Evolutionary conservation across 2,329 filamentous ascomycete genomes (phyloP), one percentile per base, ranked within the genome.

Genomic region (Rhinocladiella mackenziei): DNA sequence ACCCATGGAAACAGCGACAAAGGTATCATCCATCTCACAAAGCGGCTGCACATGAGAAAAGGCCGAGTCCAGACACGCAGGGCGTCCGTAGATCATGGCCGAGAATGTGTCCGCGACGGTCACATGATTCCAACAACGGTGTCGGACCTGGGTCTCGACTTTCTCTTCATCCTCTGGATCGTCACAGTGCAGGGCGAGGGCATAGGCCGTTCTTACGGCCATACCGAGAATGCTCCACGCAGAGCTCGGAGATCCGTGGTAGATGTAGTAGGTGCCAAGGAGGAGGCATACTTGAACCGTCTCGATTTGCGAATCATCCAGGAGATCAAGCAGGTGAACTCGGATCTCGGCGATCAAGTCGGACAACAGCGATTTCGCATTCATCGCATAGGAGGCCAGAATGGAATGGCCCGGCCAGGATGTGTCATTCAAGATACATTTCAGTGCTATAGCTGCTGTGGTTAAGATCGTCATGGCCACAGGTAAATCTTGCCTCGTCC

Each of bases 111-210:
- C 60, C 5, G 48, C 44, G 2, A 61, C 49, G 4, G 51, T 56
- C 33, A 59, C 44, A 31, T 61, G 58, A 33, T 60, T 60, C 60
- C 60, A 62, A 17, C 52, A 56, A 3, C 60, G 55, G 11, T 52
- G 55, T 7, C 59, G 57, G 22, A 60, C 50, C 41, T 61, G 57
- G 62, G 43, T 39, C 17, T 41, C 37, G 10, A 51, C 32, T 2
- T 38, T 38, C 25, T 20, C 29, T 8, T 49, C 34, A 9, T 36
- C 40, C 1, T 42, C 19, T 3, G 51, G 34, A 9, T 39, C 36
- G 2, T 43, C 53, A 22, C 42, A 45, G 30, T 55, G 50, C 23
- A 55, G 29, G 18, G 43, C 52, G 5, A 56, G 43, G 5, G 54
- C 53, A 30, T 54, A 54, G 4, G 48, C 54, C 9, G 45, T 46